Conservation (phyloP, 192 early-diverging fungal species). For the Lunasporangiospora selenospora region DNA sequence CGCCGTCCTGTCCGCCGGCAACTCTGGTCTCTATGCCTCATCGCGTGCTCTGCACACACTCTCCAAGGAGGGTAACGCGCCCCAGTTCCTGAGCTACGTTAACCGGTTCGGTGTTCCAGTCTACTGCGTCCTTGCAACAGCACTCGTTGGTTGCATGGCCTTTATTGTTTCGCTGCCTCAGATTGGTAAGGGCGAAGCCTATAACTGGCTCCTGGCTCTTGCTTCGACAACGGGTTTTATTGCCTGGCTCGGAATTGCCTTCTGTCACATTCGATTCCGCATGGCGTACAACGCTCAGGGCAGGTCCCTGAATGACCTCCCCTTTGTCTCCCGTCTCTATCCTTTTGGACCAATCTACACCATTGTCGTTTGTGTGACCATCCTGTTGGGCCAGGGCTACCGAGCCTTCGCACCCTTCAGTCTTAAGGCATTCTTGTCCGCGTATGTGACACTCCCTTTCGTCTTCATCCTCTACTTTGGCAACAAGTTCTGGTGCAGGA, state of each 20-base stretch:
- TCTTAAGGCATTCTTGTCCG: constrained; percentile 56
- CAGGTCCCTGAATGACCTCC: constrained; percentile 63
- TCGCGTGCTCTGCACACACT: constrained; percentile 79
- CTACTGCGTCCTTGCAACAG: constrained; percentile 55
- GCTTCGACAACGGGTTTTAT: constrained; percentile 79
- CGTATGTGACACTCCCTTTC: constrained; percentile 68
- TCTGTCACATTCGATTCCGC: constrained; percentile 83
- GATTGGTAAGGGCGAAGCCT: constrained; percentile 43
- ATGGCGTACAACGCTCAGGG: constrained; percentile 75
- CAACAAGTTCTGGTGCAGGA: constrained; percentile 65
- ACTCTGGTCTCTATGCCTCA: constrained; percentile 84
- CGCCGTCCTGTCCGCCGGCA: constrained; percentile 55
- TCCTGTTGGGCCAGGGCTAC: constrained; percentile 68
- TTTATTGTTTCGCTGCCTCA: constrained; percentile 55
- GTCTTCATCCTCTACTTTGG: constrained; percentile 62
- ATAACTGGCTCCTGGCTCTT: constrained; percentile 64
- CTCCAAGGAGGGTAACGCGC: constrained; percentile 78
- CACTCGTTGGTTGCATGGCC: constrained; percentile 61
- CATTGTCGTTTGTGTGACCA: constrained; percentile 60
- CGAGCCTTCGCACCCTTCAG: constrained; percentile 51
- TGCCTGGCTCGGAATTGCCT: constrained; percentile 80
- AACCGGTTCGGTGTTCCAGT: constrained; percentile 66
- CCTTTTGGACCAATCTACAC: constrained; percentile 73
- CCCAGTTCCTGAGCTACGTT: constrained; percentile 60
- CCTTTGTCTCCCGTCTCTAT: constrained; percentile 70